Conservation (phyloP, 2,329 filamentous ascomycete species). For the Pseudogymnoascus sp. region DNA sequence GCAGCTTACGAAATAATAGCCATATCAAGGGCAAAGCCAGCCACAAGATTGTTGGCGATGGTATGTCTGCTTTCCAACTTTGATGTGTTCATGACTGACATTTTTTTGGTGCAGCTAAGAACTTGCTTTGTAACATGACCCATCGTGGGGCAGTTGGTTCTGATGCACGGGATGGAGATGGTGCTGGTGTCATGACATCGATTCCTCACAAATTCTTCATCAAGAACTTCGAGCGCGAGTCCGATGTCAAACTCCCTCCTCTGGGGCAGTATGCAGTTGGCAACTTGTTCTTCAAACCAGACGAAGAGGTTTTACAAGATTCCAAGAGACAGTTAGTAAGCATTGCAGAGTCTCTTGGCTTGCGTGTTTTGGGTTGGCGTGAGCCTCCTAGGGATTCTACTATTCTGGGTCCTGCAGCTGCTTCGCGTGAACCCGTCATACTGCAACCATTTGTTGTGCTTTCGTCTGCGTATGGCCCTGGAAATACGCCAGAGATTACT, state of each 20-base stretch:
- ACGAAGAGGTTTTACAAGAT: constrained; percentile 79
- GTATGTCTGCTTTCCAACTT: constrained; percentile 42
- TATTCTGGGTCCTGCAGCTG: constrained; percentile 83
- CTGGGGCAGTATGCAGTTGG: constrained; percentile 92
- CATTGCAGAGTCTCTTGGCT: constrained; percentile 76
- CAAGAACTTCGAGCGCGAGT: constrained; percentile 94
- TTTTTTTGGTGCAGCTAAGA: constrained; percentile 55
- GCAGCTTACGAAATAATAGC: constrained; percentile 40
- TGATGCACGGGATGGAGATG: constrained; percentile 94
- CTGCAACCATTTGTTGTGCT: constrained; percentile 93
- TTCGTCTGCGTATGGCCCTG: constrained; percentile 73
- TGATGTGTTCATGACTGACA: constrained; percentile 27
- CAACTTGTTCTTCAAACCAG: constrained; percentile 98
- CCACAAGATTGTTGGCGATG: constrained; percentile 99
- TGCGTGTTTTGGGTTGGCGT: constrained; percentile 93
- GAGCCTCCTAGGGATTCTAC: constrained; percentile 89
- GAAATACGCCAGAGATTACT: constrained; percentile 67
- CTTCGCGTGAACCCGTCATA: constrained; percentile 90
- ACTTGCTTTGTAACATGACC: constrained; percentile 99
- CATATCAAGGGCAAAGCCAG: constrained; percentile 96
- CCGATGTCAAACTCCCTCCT: constrained; percentile 77
- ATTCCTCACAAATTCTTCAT: constrained; percentile 98
- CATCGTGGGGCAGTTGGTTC: constrained; percentile 97
- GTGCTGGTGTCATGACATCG: constrained; percentile 98
- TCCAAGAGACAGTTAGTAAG: constrained; percentile 92